Evolutionary conservation across 2,329 filamentous ascomycete genomes (phyloP).

Genomic region (Fusarium sp.): DNA sequence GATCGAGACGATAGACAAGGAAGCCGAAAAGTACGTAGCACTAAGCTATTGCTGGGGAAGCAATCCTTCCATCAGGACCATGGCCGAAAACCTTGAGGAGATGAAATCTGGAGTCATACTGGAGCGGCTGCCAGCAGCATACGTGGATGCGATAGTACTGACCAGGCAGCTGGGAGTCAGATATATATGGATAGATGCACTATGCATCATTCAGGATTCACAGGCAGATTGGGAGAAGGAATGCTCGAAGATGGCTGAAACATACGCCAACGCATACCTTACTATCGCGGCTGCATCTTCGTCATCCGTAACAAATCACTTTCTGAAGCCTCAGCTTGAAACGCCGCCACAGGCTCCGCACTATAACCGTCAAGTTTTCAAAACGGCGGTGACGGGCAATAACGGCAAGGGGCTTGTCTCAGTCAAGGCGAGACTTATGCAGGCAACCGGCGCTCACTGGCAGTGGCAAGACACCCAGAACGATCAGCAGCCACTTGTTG

Average conservation of each 20-base stretch:
- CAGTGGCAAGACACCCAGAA: slow-evolving; percentile 12
- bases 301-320: slow-evolving; percentile 17
- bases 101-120: slow-evolving; percentile 20
- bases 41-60: slow-evolving; percentile 40
- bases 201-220: slow-evolving; percentile 36
- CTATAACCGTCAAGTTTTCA: not conserved
- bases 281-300: slow-evolving; percentile 37
- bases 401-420: not conserved
- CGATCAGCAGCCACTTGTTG: slow-evolving; percentile 16
- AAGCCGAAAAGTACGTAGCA: slow-evolving; percentile 18
- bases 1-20: not conserved
- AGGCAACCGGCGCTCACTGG: slow-evolving; percentile 32
- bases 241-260: slow-evolving; percentile 27
- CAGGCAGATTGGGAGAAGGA: slow-evolving; percentile 35
- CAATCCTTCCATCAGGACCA: slow-evolving; percentile 5
- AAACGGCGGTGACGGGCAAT: not conserved
- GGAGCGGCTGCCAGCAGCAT: slow-evolving; percentile 19
- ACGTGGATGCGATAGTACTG: slow-evolving; percentile 14
- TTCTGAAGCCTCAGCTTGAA: slow-evolving; percentile 12
- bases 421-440: slow-evolving; percentile 25
- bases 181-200: slow-evolving; percentile 37
- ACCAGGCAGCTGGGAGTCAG: slow-evolving; percentile 10
- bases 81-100: not conserved
- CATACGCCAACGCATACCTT: slow-evolving; percentile 29
- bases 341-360: not conserved